Conservation (phyloP, 495 filamentous ascomycete genomes). For the Penicillium atrosanguineum region DNA sequence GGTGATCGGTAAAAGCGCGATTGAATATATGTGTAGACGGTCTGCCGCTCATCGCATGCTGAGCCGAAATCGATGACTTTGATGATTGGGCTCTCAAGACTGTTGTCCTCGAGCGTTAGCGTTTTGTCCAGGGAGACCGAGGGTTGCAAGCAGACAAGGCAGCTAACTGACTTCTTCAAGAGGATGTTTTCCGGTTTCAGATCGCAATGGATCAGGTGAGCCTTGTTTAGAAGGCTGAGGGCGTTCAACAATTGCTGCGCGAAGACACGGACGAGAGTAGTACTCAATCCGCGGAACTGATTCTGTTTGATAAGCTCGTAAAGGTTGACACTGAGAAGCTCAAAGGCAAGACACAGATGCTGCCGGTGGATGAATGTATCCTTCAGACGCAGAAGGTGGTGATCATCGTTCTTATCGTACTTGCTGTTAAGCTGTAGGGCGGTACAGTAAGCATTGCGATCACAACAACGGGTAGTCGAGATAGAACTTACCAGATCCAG, state of each 20-base stretch:
- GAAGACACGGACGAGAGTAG: conserved; percentile 96
- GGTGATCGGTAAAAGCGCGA: conserved; percentile 98
- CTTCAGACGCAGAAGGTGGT: conserved; percentile 92
- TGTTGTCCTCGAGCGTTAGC: conserved; percentile 23
- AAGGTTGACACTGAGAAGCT: conserved; percentile 94
- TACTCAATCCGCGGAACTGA: conserved; percentile 96
- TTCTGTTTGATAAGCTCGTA: conserved; percentile 99
- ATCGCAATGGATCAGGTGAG: conserved; percentile 96
- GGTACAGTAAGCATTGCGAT: conserved; percentile 22
- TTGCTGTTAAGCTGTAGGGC: conserved; percentile 82
- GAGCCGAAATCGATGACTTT: conserved; percentile 99
- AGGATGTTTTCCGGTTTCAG: conserved; percentile 98
- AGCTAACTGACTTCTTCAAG: conserved; percentile 76
- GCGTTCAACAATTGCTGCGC: conserved; percentile 95
- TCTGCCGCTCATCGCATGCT: conserved; percentile 96
- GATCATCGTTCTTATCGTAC: conserved; percentile 98
- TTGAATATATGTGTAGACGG: conserved; percentile 99
- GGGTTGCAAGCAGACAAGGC: no score
- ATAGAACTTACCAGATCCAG: conserved; percentile 74
- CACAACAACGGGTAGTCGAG: background rate
- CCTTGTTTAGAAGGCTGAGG: conserved; percentile 90
- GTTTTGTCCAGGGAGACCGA: no score
- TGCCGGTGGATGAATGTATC: conserved; percentile 99
- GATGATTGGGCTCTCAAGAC: conserved; percentile 97
- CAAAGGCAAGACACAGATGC: conserved; percentile 96